Evolutionary conservation across 306 rosid genomes (phyloP), one percentile per base, ranked within the genome.

Genomic region (Fragaria ananassa): DNA sequence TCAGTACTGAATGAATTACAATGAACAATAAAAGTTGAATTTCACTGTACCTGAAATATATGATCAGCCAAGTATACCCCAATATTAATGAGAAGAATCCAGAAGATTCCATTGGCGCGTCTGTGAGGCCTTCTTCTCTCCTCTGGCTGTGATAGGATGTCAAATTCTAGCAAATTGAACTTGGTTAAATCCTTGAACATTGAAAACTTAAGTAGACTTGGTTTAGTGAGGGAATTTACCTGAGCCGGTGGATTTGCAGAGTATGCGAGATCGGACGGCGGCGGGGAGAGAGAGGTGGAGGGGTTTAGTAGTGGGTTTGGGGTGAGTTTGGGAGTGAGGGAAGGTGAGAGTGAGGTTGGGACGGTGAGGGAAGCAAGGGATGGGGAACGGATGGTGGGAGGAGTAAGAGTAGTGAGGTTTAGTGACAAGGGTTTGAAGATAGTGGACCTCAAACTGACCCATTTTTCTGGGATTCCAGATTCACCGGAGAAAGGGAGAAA

Each of bases 31-130:
- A 1, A 5, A 62, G 44, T 6, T 41, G 44, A 41, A 66, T 27
- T 75, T 75, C 56, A 56, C 46, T 68, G 41, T 74, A 85, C 99
- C 97, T 82, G 92, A 65, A 92, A 88, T 41, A 90, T 74, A 75
- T 95, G 97, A 87, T 95, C 98, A 1, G 97, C 92, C 6, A 88
- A 77, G 66, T 78, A 95, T 71, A 92, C 65, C 47, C 91, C 98
- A 76, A 95, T 83, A 75, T 90, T 92, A 44, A 89, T 87, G 77
- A 95, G 96, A 71, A 95, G 71, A 76, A 95, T 78, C 97, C 97
- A 95, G 82, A 92, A 92, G 84, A 95, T 92, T 37, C 99, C 99
- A 4, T 84, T 95, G 35, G 85, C 93, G 25, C 82, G 97, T 80
- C 82, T 88, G 71, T 86, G 87, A 0, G 86, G 91, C 83, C 78